phyloP scores from a whole-genome alignment of 139 green algal species.

The Nannochloris sp. region DNA sequence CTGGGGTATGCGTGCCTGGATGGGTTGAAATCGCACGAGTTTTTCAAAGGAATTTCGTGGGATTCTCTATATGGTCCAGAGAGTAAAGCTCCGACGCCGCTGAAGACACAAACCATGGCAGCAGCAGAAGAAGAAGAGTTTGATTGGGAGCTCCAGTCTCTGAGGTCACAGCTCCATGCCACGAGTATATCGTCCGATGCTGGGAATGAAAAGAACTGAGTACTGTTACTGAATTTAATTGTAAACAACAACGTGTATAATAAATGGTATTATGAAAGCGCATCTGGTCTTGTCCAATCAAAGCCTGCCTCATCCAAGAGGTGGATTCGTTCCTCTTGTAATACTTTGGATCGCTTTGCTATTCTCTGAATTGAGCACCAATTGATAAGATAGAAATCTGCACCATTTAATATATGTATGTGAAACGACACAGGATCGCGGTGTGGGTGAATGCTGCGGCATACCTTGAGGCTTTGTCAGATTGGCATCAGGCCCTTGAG shows the following conservation, averaged over 20 bases:
- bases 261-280: conserved; percentile 38
- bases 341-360: conserved; percentile 34
- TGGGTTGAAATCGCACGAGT: conserved; percentile 51
- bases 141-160: conserved; percentile 32
- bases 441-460: no score
- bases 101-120: conserved; percentile 1
- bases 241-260: conserved; percentile 6
- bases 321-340: conserved; percentile 26
- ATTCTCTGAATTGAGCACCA: conserved; percentile 61
- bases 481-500: no score
- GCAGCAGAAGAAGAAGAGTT: conserved; percentile 4
- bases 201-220: no score
- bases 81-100: background rate
- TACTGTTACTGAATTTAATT: background rate
- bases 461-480: background rate
- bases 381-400: conserved; percentile 53
- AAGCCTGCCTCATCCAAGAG: conserved; percentile 49
- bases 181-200: no score
- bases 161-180: background rate
- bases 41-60: conserved; percentile 51
- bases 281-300: conserved; percentile 61
- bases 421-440: background rate
- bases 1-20: conserved; percentile 49
- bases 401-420: background rate
- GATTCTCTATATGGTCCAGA: background rate